A percentile compares a stretch with the other conserved stretches of the same genome.
Conservation (phyloP, 805 yeast species). For the Lipomyces sp. region DNA sequence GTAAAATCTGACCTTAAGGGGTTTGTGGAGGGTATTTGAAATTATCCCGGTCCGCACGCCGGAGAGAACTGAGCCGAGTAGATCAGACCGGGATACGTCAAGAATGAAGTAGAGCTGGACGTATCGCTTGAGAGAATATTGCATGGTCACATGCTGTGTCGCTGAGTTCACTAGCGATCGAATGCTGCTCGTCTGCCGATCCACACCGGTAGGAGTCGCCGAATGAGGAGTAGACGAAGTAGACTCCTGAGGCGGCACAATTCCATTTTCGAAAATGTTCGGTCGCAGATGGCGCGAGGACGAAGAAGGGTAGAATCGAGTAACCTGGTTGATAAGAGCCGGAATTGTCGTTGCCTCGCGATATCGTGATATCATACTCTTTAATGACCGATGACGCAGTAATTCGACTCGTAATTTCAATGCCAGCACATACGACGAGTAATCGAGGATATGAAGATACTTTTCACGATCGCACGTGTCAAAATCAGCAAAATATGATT, state of each 20-base stretch:
- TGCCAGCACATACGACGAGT: slow-evolving; percentile 13
- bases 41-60: slow-evolving; percentile 27
- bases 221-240: not conserved
- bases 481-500: slow-evolving; percentile 12
- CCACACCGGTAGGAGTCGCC: not conserved
- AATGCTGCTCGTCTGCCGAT: not conserved
- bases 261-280: not conserved
- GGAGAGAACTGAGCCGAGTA: slow-evolving; percentile 33
- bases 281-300: slow-evolving; percentile 17
- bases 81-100: slow-evolving; percentile 35
- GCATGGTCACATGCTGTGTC: slow-evolving; percentile 13
- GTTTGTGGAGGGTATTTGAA: slow-evolving; percentile 32
- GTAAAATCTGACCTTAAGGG: slow-evolving; percentile 40
- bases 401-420: slow-evolving; percentile 18
- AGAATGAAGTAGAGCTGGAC: slow-evolving; percentile 31
- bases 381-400: slow-evolving; percentile 15
- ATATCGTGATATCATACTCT: slow-evolving; percentile 16
- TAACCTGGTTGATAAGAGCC: slow-evolving; percentile 16
- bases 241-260: not conserved
- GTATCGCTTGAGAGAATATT: slow-evolving; percentile 21
- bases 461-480: slow-evolving; percentile 11
- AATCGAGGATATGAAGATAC: slow-evolving; percentile 24
- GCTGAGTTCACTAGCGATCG: slow-evolving; percentile 5
- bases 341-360: slow-evolving; percentile 15
- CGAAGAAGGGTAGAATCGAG: slow-evolving; percentile 18